Percentiles rank a stretch among this genome's conserved stretches.
Conservation (phyloP, 768 basidiomycete species). For the Cyclocybe cylindracea region DNA sequence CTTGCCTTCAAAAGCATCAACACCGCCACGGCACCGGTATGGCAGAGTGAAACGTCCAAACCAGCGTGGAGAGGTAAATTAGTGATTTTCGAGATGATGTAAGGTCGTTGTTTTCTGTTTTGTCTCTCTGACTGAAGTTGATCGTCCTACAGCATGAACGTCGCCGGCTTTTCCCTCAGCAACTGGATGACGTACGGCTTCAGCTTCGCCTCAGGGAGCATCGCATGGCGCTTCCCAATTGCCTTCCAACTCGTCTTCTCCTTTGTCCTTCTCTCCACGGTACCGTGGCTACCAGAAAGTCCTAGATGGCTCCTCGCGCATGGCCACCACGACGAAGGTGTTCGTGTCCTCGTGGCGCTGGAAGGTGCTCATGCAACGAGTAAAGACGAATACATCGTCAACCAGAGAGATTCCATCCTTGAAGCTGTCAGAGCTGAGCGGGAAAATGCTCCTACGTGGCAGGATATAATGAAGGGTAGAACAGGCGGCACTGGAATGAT, state of each 20-base stretch:
- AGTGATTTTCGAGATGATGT: slow-evolving; percentile 54
- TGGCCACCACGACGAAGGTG: slow-evolving; percentile 41
- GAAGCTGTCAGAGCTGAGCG: slow-evolving; percentile 45
- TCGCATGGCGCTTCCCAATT: slow-evolving; percentile 52
- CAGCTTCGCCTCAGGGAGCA: slow-evolving; percentile 42
- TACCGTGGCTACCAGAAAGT: slow-evolving; percentile 51
- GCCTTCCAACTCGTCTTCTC: slow-evolving; percentile 52
- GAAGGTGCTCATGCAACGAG: slow-evolving; percentile 38
- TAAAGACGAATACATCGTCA: slow-evolving; percentile 36
- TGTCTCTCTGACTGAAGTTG: not conserved
- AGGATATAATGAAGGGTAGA: slow-evolving; percentile 39
- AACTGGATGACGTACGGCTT: slow-evolving; percentile 59
- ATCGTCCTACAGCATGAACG: slow-evolving; percentile 40
- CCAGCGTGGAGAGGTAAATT: slow-evolving; percentile 48
- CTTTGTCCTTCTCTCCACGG: slow-evolving; percentile 40
- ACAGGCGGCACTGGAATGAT: slow-evolving; percentile 49
- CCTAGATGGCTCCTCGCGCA: slow-evolving; percentile 53
- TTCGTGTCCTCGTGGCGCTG: slow-evolving; percentile 41
- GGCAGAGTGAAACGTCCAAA: slow-evolving; percentile 55
- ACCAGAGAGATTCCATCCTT: slow-evolving; percentile 41
- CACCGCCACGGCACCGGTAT: slow-evolving; percentile 51
- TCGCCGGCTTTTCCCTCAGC: slow-evolving; percentile 50
- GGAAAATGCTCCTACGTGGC: slow-evolving; percentile 41
- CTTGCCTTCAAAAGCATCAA: slow-evolving; percentile 32
- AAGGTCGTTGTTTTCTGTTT: slow-evolving; percentile 5